Evolutionary conservation across 2,329 filamentous ascomycete species (phyloP).

Genomic region (Myriosclerotinia scirpicola): DNA sequence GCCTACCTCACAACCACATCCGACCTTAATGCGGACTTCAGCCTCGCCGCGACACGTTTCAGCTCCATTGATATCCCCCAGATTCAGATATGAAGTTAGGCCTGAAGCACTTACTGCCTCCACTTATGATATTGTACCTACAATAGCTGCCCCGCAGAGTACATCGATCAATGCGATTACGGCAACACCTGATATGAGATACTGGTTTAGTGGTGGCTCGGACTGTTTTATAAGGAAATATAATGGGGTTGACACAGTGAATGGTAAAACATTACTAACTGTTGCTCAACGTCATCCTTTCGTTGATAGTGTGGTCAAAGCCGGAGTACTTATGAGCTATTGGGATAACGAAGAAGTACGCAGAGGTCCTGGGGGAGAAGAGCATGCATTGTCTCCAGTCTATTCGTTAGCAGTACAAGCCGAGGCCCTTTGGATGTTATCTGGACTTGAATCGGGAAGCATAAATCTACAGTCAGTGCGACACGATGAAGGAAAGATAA

Average conservation of each 20-base stretch:
- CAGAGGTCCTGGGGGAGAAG: slow-evolving; percentile 46
- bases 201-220: slow-evolving; percentile 89
- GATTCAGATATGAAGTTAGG: slow-evolving; percentile 62
- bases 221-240: slow-evolving; percentile 98
- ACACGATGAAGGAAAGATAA: slow-evolving; percentile 91
- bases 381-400: slow-evolving; percentile 76
- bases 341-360: slow-evolving; percentile 93
- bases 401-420: slow-evolving; percentile 93
- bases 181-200: slow-evolving; percentile 89
- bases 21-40: slow-evolving; percentile 36
- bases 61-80: slow-evolving; percentile 44
- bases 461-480: slow-evolving; percentile 93
- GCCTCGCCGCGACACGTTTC: slow-evolving; percentile 39
- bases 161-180: slow-evolving; percentile 94
- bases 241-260: slow-evolving; percentile 92
- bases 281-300: slow-evolving; percentile 96
- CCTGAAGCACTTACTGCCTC: slow-evolving; percentile 76
- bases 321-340: slow-evolving; percentile 90
- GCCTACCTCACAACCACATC: slow-evolving; percentile 38
- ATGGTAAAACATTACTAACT: slow-evolving; percentile 88
- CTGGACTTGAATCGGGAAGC: slow-evolving; percentile 82
- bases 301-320: slow-evolving; percentile 95
- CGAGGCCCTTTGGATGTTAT: slow-evolving; percentile 86
- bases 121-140: slow-evolving; percentile 93
- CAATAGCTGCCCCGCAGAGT: slow-evolving; percentile 92